Base-by-base conservation (phyloP, 2,329 filamentous ascomycete species). In the Verticillium nonalfalfae region DNA sequence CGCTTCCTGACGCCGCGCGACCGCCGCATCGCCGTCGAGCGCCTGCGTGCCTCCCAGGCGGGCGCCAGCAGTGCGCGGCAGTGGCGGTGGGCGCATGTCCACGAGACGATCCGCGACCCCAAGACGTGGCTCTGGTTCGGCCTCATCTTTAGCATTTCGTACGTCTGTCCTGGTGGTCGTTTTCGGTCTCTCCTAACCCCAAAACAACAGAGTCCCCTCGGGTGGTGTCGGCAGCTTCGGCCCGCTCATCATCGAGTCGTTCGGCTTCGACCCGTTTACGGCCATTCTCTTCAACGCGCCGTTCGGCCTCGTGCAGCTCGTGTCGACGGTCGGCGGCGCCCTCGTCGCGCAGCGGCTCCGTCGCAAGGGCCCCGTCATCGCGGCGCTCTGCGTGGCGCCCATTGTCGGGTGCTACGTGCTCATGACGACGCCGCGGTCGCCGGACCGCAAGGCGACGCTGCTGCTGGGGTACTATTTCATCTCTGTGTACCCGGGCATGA, bases 251-350 rank as follows among this genome's bases (percentile, higher is more conserved):
- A 78, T 87, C 52, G 73, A 82, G 34, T 79, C 79, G 0, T 87
- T 87, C 55, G 84, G 84, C 2, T 87, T 83, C 64, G 75, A 78
- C 57, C 74, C 76, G 13, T 84, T 86, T 61, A 75, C 78, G 2
- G 84, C 84, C 0, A 85, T 86, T 14, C 73, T 86, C 0, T 84
- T 86, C 70, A 85, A 86, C 64, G 85, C 86, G 62, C 84, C 83
- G 0, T 86, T 86, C 56, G 85, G 85, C 2, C 78, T 78, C 0
- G 82, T 87, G 0, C 85, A 89, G 66, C 77, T 88, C 13, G 74
- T 87, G 21, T 79, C 84, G 0, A 89, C 82, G 0, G 75, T 88
- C 38, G 83, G 82, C 5, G 81, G 82, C 1, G 85, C 83, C 0
- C 85, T 77, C 70, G 71, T 85, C 2, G 81, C 85, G 0, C 83